Percentiles rank a stretch among this genome's conserved stretches.
These are phyloP conservation scores for Fragilaria crotonensis DNA, from an alignment of 108 stramenopile genomes.

Conservation along the genomic window DNA sequence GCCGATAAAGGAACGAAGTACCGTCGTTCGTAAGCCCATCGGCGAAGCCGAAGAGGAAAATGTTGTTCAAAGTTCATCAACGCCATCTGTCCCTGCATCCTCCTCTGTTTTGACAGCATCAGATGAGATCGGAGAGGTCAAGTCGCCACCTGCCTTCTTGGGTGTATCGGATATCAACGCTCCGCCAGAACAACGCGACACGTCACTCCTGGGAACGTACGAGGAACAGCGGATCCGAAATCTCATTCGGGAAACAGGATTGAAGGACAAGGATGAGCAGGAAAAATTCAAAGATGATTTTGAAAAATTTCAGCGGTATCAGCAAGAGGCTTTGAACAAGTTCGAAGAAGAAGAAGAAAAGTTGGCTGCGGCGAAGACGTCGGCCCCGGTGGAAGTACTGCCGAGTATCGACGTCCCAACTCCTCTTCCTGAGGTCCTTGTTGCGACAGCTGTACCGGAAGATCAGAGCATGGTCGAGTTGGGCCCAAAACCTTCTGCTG, in stretches of 20 bases:
- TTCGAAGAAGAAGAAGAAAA: conserved; percentile 15
- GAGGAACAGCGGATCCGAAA: neutral
- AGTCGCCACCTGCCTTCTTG: too few species aligned
- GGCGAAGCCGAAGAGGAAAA: neutral
- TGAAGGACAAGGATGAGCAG: neutral
- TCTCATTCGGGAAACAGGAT: neutral
- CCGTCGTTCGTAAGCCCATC: neutral
- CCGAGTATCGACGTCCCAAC: neutral
- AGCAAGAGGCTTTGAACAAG: neutral
- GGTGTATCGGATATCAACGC: neutral
- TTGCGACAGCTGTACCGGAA: neutral
- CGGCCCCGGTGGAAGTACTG: neutral
- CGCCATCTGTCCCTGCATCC: neutral
- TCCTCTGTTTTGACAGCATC: neutral
- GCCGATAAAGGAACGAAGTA: neutral
- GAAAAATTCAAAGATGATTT: conserved; percentile 4
- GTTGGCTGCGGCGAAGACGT: conserved; percentile 13
- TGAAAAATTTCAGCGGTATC: neutral
- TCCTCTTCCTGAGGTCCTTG: conserved; percentile 10
- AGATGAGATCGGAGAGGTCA: neutral
- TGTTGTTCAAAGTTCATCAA: neutral
- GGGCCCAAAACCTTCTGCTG: neutral
- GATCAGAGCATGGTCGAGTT: conserved; percentile 9
- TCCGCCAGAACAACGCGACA: neutral
- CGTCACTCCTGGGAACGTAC: neutral